These are phyloP conservation scores for Paradendryphiella salina DNA, from an alignment of 2,329 filamentous ascomycete species.

Conservation along the genomic window DNA sequence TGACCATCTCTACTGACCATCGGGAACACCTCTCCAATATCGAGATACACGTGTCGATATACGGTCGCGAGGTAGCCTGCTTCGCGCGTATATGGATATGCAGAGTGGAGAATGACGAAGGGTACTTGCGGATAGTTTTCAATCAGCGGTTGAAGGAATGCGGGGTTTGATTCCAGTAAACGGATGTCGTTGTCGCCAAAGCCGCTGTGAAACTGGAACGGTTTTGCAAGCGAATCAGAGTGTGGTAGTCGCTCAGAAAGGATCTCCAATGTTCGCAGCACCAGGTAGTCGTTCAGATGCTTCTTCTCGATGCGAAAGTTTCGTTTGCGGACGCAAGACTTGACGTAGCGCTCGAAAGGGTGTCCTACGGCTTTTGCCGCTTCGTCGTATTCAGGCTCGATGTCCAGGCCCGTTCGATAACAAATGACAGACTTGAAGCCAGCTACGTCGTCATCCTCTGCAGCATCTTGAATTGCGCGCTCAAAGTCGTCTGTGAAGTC, in stretches of 20 bases:
- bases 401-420: slow-evolving; percentile 73
- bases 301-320: slow-evolving; percentile 62
- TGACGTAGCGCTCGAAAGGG: slow-evolving; percentile 50
- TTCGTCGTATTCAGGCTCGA: slow-evolving; percentile 51
- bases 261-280: slow-evolving; percentile 64
- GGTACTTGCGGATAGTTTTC: slow-evolving; percentile 68
- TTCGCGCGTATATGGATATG: slow-evolving; percentile 80
- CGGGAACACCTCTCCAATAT: slow-evolving; percentile 82
- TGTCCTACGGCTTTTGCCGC: slow-evolving; percentile 39
- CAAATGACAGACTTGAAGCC: slow-evolving; percentile 85
- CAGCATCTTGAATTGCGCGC: slow-evolving; percentile 57
- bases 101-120: slow-evolving; percentile 77
- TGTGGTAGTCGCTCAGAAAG: slow-evolving; percentile 51
- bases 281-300: slow-evolving; percentile 69
- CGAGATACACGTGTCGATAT: slow-evolving; percentile 79
- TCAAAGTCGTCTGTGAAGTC: slow-evolving; percentile 57
- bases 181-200: slow-evolving; percentile 79
- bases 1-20: slow-evolving; percentile 77
- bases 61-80: slow-evolving; percentile 76
- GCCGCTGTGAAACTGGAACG: slow-evolving; percentile 82
- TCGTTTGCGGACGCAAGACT: slow-evolving; percentile 44
- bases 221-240: slow-evolving; percentile 60
- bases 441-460: slow-evolving; percentile 69
- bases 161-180: slow-evolving; percentile 70
- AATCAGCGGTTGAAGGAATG: slow-evolving; percentile 74